Conservation (phyloP, 2,329 filamentous ascomycete species). For the Diaporthe australafricana region DNA sequence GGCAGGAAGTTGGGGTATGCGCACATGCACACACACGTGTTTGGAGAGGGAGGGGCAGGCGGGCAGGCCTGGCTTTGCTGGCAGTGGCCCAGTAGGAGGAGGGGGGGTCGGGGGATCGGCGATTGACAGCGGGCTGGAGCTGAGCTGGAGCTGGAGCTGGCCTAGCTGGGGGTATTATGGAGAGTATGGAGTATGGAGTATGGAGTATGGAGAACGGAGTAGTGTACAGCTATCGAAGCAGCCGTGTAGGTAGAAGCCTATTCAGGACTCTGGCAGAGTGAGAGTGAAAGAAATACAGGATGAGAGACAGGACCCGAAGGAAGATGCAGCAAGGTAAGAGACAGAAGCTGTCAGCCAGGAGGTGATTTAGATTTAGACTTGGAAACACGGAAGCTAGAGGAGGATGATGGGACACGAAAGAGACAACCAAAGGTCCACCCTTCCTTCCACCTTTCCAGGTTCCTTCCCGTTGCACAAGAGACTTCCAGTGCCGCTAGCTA, state of each 20-base stretch:
- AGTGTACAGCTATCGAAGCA: not conserved
- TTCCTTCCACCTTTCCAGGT: too few species aligned
- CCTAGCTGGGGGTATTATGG: conserved; percentile 23
- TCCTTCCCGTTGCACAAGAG: not conserved
- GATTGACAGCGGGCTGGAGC: conserved; percentile 23
- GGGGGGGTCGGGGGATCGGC: conserved; percentile 15
- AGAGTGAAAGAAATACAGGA: not conserved
- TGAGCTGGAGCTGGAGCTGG: conserved; percentile 11
- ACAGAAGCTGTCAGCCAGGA: conserved; percentile 1
- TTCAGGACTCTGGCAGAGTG: not conserved
- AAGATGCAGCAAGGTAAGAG: not conserved
- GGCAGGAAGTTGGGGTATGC: conserved; percentile 24
- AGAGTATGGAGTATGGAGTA: not conserved
- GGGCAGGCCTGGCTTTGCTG: conserved; percentile 17
- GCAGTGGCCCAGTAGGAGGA: conserved; percentile 7
- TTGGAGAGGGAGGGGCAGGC: conserved; percentile 21
- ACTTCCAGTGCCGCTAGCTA: too few species aligned
- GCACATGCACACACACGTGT: conserved; percentile 35
- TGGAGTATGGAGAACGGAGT: not conserved
- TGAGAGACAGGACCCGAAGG: not conserved
- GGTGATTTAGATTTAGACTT: not conserved
- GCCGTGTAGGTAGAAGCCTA: conserved; percentile 1
- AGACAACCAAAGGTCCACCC: not conserved
- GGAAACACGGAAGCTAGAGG: conserved; percentile 13
- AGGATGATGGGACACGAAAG: conserved; percentile 5